Evolutionary conservation across 371 early-diverging fungal genomes (phyloP).

Genomic region (Mucor piriformis): DNA sequence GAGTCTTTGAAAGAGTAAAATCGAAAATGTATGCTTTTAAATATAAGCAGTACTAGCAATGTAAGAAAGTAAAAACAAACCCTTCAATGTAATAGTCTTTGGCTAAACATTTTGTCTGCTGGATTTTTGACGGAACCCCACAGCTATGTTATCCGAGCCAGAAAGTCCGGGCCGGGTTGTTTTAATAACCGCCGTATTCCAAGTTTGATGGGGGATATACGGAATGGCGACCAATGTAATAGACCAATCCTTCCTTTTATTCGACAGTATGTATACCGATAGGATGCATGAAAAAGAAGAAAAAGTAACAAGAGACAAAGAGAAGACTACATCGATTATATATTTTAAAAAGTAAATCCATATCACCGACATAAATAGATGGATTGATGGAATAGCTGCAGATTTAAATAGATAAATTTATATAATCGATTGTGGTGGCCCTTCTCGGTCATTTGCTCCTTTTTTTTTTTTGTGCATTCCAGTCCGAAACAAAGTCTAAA

Average conservation of each 20-base stretch:
- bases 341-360: background rate
- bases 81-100: too few relatives aligned
- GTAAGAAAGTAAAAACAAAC: too few relatives aligned
- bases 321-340: constrained; percentile 4
- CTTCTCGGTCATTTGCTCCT: background rate
- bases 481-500: background rate
- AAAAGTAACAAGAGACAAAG: background rate
- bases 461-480: background rate
- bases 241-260: constrained; percentile 25
- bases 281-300: constrained; percentile 17
- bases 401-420: constrained; percentile 2
- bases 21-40: too few relatives aligned
- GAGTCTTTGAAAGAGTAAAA: too few relatives aligned
- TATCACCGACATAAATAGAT: background rate
- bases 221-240: constrained; percentile 3
- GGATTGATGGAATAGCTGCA: constrained; percentile 1
- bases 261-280: constrained; percentile 26
- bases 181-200: background rate
- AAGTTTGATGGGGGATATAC: constrained; percentile 8
- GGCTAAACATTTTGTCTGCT: too few relatives aligned
- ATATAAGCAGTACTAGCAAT: too few relatives aligned
- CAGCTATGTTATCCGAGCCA: too few relatives aligned
- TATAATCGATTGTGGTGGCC: background rate
- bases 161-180: constrained; percentile 1
- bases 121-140: too few relatives aligned